Conservation (phyloP, 139 green algal genomes). For the Trebouxia sp. region DNA sequence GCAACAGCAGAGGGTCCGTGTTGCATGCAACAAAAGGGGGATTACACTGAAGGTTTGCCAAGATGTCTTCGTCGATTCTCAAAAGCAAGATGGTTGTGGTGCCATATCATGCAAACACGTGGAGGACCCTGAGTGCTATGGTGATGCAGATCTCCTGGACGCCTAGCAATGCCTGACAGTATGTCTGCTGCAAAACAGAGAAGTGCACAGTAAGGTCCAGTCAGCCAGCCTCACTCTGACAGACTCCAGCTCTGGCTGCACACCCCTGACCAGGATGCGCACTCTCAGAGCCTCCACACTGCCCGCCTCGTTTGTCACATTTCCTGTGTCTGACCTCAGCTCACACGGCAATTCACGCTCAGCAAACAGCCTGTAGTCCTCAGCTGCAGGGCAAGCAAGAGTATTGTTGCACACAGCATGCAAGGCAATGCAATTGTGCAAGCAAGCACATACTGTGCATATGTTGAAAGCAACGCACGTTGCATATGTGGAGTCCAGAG, state of each 20-base stretch:
- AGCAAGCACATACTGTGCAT: background rate
- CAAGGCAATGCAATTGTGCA: background rate
- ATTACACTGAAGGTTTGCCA: background rate
- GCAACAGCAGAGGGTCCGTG: no score
- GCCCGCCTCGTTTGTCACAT: slow-evolving; percentile 60
- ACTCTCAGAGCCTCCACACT: slow-evolving; percentile 62
- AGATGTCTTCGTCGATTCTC: background rate
- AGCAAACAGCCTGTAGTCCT: slow-evolving; percentile 61
- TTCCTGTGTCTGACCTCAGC: slow-evolving; percentile 50
- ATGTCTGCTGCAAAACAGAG: background rate
- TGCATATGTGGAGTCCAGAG: background rate
- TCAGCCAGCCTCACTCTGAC: background rate
- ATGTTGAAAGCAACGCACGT: background rate
- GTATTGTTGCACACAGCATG: no score
- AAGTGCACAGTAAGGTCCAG: background rate
- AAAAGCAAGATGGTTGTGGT: no score
- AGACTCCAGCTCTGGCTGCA: background rate
- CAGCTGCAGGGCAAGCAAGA: no score
- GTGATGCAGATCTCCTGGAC: background rate
- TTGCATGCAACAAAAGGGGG: background rate
- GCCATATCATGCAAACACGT: no score
- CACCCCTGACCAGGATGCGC: slow-evolving; percentile 57
- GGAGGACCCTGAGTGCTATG: no score
- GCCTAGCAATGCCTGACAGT: background rate
- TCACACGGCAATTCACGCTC: slow-evolving; percentile 75